Evolutionary conservation across 108 stramenopile species (phyloP).

Genomic region (Nitzschia sp.): DNA sequence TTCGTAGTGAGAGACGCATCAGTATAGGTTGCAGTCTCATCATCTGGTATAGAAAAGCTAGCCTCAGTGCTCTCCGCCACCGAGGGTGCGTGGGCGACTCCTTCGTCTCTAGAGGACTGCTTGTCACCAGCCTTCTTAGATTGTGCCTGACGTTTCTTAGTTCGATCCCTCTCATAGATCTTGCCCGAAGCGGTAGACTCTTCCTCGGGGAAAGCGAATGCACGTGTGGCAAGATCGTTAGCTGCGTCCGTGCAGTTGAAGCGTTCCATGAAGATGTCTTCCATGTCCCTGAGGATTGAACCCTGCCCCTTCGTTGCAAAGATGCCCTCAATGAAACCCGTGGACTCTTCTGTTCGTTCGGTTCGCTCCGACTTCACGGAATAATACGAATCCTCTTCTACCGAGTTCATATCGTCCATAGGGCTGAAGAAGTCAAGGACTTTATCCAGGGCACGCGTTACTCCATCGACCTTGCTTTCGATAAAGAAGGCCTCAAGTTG

Average conservation of each 20-base stretch:
- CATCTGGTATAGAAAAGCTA: neutral
- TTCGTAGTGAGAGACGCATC: neutral
- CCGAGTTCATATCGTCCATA: neutral
- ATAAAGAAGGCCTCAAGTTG: neutral
- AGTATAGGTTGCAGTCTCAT: neutral
- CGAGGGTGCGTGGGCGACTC: too few species aligned
- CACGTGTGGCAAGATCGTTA: neutral
- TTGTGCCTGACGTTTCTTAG: neutral
- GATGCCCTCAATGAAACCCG: neutral
- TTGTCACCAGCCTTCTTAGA: neutral
- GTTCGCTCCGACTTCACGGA: neutral
- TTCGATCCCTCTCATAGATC: neutral
- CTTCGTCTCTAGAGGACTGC: neutral
- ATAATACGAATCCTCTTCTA: neutral
- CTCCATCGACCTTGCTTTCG: neutral
- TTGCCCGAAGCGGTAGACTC: neutral
- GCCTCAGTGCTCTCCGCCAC: neutral
- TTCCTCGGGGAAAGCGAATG: conserved; percentile 7
- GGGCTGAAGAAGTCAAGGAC: conserved; percentile 2
- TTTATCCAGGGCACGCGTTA: conserved; percentile 3
- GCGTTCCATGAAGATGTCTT: conserved; percentile 1
- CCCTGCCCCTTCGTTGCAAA: neutral
- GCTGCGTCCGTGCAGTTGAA: neutral
- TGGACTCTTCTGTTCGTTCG: neutral
- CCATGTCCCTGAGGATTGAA: conserved; percentile 1